Percentiles rank a stretch among this genome's conserved stretches.
phyloP scores from a whole-genome alignment of 2,329 filamentous ascomycete species.

The Fusarium setosum region DNA sequence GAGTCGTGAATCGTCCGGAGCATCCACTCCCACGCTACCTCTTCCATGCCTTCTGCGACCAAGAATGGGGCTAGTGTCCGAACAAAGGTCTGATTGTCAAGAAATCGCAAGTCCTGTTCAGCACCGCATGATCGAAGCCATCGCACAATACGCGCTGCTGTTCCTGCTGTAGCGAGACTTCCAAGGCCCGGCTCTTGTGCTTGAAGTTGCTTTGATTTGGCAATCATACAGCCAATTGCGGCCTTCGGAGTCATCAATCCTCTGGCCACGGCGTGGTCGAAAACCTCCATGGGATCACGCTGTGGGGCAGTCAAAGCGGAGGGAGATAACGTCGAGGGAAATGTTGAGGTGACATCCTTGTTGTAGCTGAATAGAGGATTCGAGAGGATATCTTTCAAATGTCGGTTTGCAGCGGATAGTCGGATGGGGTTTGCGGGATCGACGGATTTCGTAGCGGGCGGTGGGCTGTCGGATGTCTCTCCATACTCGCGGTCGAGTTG shows the following conservation, averaged over 20 bases:
- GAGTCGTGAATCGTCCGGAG: conserved; percentile 51
- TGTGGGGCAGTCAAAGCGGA: conserved; percentile 28
- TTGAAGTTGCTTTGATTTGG: conserved; percentile 58
- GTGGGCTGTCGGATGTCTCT: conserved; percentile 47
- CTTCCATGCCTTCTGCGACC: conserved; percentile 63
- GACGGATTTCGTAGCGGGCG: conserved; percentile 26
- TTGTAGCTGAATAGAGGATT: conserved; percentile 65
- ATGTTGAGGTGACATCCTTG: conserved; percentile 35
- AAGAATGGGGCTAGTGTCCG: conserved; percentile 60
- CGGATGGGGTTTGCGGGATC: conserved; percentile 43
- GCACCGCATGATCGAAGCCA: conserved; percentile 66
- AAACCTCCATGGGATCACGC: conserved; percentile 63
- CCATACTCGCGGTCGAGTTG: conserved; percentile 70
- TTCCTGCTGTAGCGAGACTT: conserved; percentile 55
- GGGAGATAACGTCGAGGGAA: conserved; percentile 20
- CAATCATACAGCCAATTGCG: conserved; percentile 65
- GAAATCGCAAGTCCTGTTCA: conserved; percentile 59
- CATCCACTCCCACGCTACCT: conserved; percentile 65
- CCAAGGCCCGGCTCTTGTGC: conserved; percentile 35
- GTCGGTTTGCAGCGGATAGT: conserved; percentile 54
- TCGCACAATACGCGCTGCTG: conserved; percentile 59
- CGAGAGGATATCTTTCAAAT: conserved; percentile 67
- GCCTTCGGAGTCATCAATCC: conserved; percentile 67
- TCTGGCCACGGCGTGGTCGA: conserved; percentile 65
- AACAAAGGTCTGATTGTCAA: conserved; percentile 53